phyloP scores from a whole-genome alignment of 164 flowering plant species.

The Aristolochia fimbriata region DNA sequence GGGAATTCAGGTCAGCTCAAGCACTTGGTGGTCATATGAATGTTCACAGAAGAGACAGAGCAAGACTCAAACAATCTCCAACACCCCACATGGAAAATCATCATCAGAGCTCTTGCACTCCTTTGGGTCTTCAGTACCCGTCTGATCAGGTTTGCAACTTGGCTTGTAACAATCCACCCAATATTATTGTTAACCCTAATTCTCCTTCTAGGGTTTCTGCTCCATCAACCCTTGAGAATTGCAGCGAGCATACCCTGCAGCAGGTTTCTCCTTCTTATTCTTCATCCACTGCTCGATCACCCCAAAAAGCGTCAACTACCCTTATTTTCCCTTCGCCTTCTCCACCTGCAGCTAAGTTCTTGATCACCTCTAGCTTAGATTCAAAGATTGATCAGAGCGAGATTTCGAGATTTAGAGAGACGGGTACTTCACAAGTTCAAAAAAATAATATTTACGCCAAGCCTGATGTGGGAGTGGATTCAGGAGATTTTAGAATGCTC shows the following conservation, averaged over 20 bases:
- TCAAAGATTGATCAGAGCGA: conserved; percentile 18
- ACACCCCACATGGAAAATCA: conserved; percentile 12
- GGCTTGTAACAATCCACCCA: conserved; percentile 35
- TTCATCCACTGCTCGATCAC: conserved; percentile 17
- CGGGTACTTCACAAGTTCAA: conserved; percentile 11
- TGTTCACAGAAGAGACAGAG: conserved; percentile 83
- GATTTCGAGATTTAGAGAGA: conserved; percentile 9
- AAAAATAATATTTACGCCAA: conserved; percentile 9
- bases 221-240: conserved; percentile 13
- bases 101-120: conserved; percentile 14
- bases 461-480: conserved; percentile 1
- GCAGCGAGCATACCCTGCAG: conserved; percentile 6
- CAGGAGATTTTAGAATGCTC: too few species aligned
- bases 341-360: conserved; percentile 14
- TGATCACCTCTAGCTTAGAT: conserved; percentile 12
- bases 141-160: conserved; percentile 28
- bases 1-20: conserved; percentile 91
- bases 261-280: conserved; percentile 14
- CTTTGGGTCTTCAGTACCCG: conserved; percentile 21
- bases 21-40: conserved; percentile 98
- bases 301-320: conserved; percentile 10
- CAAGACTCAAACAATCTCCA: conserved; percentile 59
- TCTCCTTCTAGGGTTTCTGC: conserved; percentile 39
- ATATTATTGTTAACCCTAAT: conserved; percentile 13
- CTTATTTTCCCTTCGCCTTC: conserved; percentile 15